These are phyloP conservation scores for Lactuca sativa DNA, from an alignment of 129 eudicot genomes.

Conservation along the genomic window DNA sequence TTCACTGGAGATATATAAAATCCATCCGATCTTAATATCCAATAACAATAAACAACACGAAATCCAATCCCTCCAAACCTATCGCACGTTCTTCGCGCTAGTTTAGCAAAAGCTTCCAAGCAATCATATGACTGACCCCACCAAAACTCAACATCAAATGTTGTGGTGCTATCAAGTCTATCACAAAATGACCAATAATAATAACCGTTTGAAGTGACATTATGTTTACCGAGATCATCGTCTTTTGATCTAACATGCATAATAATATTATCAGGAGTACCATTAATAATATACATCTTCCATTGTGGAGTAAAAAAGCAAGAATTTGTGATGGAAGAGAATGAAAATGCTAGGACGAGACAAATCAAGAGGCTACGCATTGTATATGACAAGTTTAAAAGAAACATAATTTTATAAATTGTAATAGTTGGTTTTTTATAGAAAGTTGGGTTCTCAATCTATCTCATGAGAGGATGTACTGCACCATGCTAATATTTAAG, in stretches of 20 bases:
- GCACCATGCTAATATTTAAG: too few species aligned
- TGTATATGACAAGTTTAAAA: neutral
- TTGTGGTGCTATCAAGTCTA: neutral
- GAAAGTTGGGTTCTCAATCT: neutral
- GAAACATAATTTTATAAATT: slow-evolving; percentile 1
- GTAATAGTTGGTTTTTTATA: neutral
- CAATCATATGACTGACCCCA: slow-evolving; percentile 7
- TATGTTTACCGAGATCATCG: slow-evolving; percentile 21
- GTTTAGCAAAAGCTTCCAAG: slow-evolving; percentile 13
- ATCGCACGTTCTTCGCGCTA: slow-evolving; percentile 12
- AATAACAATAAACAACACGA: slow-evolving; percentile 28
- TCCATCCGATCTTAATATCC: slow-evolving; percentile 29
- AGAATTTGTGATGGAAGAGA: slow-evolving; percentile 12
- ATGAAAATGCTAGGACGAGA: neutral
- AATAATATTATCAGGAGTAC: slow-evolving; percentile 7
- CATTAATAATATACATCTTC: slow-evolving; percentile 4
- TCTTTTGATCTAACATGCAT: slow-evolving; percentile 21
- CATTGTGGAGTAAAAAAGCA: slow-evolving; percentile 26
- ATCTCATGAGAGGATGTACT: neutral
- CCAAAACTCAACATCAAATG: slow-evolving; percentile 15
- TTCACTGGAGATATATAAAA: slow-evolving; percentile 23
- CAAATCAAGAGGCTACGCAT: slow-evolving; percentile 6
- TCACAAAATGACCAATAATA: slow-evolving; percentile 15
- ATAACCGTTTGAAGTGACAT: slow-evolving; percentile 1
- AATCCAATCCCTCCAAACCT: slow-evolving; percentile 3